These are phyloP conservation scores for Camelina neglecta DNA, from an alignment of 345 rosid species.

Conservation along the genomic window DNA sequence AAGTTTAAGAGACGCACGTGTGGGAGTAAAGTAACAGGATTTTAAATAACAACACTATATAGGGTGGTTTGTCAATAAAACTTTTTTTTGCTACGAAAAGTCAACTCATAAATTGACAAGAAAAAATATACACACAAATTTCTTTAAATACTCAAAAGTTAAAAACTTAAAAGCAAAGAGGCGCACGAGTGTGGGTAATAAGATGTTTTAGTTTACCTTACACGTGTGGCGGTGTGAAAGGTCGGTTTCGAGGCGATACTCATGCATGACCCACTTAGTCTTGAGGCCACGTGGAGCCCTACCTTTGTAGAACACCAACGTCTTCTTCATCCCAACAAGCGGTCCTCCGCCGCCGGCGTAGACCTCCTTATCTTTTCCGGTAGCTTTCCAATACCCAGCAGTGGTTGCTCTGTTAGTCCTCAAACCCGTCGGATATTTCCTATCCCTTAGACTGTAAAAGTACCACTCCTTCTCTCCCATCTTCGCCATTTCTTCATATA, in stretches of 20 bases:
- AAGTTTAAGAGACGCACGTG: conserved; percentile 6
- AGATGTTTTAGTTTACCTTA: conserved; percentile 56
- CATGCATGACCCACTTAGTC: conserved; percentile 98
- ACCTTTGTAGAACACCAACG: conserved; percentile 83
- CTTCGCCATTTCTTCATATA: conserved; percentile 62
- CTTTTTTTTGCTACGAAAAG: conserved; percentile 2
- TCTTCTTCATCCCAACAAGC: conserved; percentile 90
- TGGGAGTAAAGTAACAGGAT: conserved; percentile 14
- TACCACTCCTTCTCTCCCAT: conserved; percentile 97
- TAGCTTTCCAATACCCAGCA: conserved; percentile 94
- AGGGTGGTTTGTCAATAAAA: not conserved
- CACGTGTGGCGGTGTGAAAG: conserved; percentile 79
- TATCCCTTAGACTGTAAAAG: conserved; percentile 83
- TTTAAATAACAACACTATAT: no score
- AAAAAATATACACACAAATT: not conserved
- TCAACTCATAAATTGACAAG: conserved; percentile 29
- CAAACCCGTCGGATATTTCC: conserved; percentile 91
- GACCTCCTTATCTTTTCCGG: conserved; percentile 84
- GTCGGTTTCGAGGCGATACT: conserved; percentile 83
- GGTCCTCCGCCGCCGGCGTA: conserved; percentile 55
- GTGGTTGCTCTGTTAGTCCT: conserved; percentile 88
- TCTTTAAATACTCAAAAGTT: not conserved
- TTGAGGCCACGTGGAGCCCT: conserved; percentile 92
- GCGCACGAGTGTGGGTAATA: conserved; percentile 22
- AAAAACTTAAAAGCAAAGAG: not conserved